These are phyloP conservation scores for Erodium maritimum DNA, from an alignment of 345 rosid species.

Conservation along the genomic window DNA sequence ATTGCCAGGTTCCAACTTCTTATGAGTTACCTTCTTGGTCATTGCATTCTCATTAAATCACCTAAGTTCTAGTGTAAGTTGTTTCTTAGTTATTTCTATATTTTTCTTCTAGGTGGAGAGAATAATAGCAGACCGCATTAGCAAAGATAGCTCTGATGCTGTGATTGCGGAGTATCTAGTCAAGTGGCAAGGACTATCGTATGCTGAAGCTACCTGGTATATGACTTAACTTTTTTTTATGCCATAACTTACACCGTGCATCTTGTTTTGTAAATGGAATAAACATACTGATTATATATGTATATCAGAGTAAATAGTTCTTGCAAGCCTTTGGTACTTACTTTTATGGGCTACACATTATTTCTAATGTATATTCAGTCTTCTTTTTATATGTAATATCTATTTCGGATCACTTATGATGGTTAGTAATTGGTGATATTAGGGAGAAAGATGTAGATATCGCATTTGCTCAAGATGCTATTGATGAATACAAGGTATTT, in stretches of 20 bases:
- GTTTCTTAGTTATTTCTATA: conserved; percentile 1
- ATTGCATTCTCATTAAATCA: not conserved
- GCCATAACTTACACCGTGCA: no score
- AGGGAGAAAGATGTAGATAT: conserved; percentile 97
- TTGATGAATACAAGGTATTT: conserved; percentile 91
- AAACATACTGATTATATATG: not conserved
- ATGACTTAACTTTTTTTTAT: not conserved
- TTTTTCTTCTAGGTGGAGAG: conserved; percentile 74
- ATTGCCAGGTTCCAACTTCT: conserved; percentile 59
- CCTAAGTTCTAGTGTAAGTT: conserved; percentile 4
- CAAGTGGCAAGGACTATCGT: conserved; percentile 98
- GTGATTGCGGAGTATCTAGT: conserved; percentile 88
- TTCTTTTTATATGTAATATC: not conserved
- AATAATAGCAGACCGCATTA: conserved; percentile 71
- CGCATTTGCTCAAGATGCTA: conserved; percentile 83
- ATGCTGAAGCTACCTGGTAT: conserved; percentile 99
- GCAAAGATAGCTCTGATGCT: conserved; percentile 55
- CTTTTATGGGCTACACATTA: not conserved
- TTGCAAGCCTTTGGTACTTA: not conserved
- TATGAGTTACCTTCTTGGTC: not conserved
- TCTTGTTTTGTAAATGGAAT: not conserved
- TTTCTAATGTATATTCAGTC: no score
- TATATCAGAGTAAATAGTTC: not conserved
- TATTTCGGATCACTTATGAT: not conserved
- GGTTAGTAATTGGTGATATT: conserved; percentile 12